Percentiles rank a stretch among this genome's conserved stretches.
Conservation (phyloP, 306 rosid genomes). For the Senna tora region DNA sequence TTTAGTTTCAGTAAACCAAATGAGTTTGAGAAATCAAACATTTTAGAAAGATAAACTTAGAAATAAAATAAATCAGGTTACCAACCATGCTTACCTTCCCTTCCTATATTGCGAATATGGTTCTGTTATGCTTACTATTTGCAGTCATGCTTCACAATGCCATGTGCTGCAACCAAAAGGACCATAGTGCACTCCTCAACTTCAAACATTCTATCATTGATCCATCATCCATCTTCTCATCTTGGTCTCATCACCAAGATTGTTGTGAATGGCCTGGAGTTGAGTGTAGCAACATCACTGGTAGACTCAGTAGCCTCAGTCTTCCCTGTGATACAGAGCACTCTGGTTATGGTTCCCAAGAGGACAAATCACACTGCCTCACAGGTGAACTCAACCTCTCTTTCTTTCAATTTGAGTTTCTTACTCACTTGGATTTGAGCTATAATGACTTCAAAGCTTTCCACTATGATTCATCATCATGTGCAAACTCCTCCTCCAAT, state of each 20-base stretch:
- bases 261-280: constrained; percentile 26
- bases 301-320: neutral
- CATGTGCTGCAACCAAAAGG: constrained; percentile 15
- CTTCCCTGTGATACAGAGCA: constrained; percentile 11
- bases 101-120: neutral
- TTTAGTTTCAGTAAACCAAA: too few species aligned
- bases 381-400: constrained; percentile 16
- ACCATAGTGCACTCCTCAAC: constrained; percentile 5
- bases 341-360: neutral
- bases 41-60: too few species aligned
- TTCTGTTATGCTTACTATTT: constrained; percentile 12
- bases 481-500: neutral
- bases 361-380: constrained; percentile 9
- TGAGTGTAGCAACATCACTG: neutral
- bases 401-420: constrained; percentile 22
- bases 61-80: too few species aligned
- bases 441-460: constrained; percentile 3
- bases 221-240: constrained; percentile 10
- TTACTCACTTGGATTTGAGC: constrained; percentile 16
- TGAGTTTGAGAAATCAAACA: too few species aligned
- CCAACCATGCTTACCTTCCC: neutral
- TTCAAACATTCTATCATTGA: constrained; percentile 11
- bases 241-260: neutral
- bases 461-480: neutral
- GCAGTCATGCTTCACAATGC: neutral